These are phyloP conservation scores for Cyberlindnera suaveolens DNA, from an alignment of 805 yeast species.

Conservation along the genomic window DNA sequence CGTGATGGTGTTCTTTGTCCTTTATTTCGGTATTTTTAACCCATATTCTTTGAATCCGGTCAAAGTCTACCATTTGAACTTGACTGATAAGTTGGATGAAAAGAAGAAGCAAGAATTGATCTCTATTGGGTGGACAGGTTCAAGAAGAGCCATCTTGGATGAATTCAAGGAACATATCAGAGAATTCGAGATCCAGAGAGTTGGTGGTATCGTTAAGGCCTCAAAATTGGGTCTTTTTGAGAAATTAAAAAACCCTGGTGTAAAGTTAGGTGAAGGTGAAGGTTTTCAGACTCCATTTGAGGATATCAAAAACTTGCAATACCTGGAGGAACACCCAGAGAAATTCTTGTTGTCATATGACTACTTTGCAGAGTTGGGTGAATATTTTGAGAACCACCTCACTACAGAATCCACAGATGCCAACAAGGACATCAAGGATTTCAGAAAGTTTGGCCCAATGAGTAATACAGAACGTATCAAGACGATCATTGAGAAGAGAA, in stretches of 20 bases:
- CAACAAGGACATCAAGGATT: slow-evolving; percentile 48
- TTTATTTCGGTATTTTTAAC: slow-evolving; percentile 71
- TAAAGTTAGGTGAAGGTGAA: slow-evolving; percentile 66
- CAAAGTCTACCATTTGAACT: slow-evolving; percentile 26
- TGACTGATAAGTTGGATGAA: slow-evolving; percentile 28
- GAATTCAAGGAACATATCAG: slow-evolving; percentile 70
- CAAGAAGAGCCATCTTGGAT: slow-evolving; percentile 62
- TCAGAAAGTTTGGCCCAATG: slow-evolving; percentile 61
- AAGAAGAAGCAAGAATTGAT: slow-evolving; percentile 39
- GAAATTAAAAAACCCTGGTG: slow-evolving; percentile 51
- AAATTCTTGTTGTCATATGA: slow-evolving; percentile 53
- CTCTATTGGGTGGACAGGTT: slow-evolving; percentile 91
- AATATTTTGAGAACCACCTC: slow-evolving; percentile 36
- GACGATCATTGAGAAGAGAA: slow-evolving; percentile 23
- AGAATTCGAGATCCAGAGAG: slow-evolving; percentile 51
- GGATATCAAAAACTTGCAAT: slow-evolving; percentile 32
- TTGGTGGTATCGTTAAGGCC: slow-evolving; percentile 75
- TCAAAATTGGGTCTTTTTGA: slow-evolving; percentile 66
- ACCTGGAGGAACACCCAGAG: slow-evolving; percentile 31
- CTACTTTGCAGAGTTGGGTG: slow-evolving; percentile 46
- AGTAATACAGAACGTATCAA: slow-evolving; percentile 37
- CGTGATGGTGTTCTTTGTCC: slow-evolving; percentile 43
- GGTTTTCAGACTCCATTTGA: slow-evolving; percentile 59
- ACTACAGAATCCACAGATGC: slow-evolving; percentile 27
- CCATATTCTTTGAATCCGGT: slow-evolving; percentile 52